Evolutionary conservation across 805 yeast genomes (phyloP).

Genomic region (Cyberlindnera xylosilytica): DNA sequence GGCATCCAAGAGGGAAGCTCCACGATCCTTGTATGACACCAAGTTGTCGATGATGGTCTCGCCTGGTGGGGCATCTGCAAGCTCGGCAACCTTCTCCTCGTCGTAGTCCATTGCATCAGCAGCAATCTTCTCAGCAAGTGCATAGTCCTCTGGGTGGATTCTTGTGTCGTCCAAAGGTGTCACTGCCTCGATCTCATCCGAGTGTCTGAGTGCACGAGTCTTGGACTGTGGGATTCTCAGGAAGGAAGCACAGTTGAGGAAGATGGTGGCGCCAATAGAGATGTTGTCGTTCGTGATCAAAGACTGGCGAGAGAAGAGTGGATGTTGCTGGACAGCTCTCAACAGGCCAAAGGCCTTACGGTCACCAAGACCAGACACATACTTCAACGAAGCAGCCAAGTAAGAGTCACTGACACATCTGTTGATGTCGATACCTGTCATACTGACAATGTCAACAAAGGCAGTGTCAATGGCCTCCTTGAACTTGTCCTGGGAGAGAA

Average conservation of each 20-base stretch:
- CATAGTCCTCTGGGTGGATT: conserved; percentile 97
- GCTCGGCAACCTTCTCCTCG: conserved; percentile 83
- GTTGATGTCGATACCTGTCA: conserved; percentile 92
- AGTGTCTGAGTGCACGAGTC: conserved; percentile 27
- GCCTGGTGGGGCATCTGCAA: conserved; percentile 67
- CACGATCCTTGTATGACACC: conserved; percentile 55
- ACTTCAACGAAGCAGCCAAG: conserved; percentile 67
- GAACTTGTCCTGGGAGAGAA: conserved; percentile 62
- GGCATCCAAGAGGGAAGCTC: conserved; percentile 74
- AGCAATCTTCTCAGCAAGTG: conserved; percentile 94
- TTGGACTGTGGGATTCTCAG: conserved; percentile 66
- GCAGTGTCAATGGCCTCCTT: conserved; percentile 69
- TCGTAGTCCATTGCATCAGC: conserved; percentile 96
- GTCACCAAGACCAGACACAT: conserved; percentile 90
- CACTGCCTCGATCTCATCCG: conserved; percentile 62
- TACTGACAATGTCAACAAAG: conserved; percentile 84
- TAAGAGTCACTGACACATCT: conserved; percentile 79
- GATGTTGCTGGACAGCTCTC: conserved; percentile 67
- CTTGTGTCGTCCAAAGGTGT: conserved; percentile 83
- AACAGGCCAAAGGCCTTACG: conserved; percentile 88
- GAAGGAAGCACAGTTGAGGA: conserved; percentile 91
- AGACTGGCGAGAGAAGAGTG: conserved; percentile 75
- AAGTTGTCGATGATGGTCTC: conserved; percentile 66
- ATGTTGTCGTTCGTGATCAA: conserved; percentile 72
- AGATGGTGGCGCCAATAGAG: conserved; percentile 67